Evolutionary conservation across 257 asterid genomes (phyloP).

Genomic region (Plantago major): DNA sequence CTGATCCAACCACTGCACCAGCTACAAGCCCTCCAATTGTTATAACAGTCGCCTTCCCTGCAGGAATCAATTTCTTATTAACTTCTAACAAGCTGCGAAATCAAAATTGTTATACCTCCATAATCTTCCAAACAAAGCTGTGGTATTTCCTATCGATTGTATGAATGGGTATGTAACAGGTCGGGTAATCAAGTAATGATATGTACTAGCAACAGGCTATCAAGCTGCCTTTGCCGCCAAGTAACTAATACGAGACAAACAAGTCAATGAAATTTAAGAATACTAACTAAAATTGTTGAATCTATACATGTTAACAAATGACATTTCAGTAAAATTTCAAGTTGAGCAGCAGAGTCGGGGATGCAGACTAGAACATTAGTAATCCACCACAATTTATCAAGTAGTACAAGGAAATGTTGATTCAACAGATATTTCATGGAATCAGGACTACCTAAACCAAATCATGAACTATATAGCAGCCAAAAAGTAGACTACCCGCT

Average conservation of each 20-base stretch:
- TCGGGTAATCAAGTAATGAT: not conserved
- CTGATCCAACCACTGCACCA: slow-evolving; percentile 95
- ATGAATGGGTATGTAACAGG: not conserved
- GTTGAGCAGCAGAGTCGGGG: not conserved
- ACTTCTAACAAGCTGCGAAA: not conserved
- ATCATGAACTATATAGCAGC: too few species aligned
- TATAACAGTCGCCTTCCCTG: slow-evolving; percentile 92
- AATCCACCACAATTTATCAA: not conserved
- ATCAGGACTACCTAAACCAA: too few species aligned
- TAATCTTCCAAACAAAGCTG: too few species aligned
- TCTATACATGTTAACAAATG: not conserved
- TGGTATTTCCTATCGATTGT: not conserved
- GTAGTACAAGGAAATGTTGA: not conserved
- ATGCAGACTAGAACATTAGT: not conserved
- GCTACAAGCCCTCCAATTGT: slow-evolving; percentile 96
- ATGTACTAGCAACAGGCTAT: not conserved
- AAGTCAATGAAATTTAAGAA: not conserved
- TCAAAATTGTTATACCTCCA: not conserved
- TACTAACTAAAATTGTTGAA: not conserved
- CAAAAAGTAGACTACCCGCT: too few species aligned
- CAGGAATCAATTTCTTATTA: slow-evolving; percentile 17
- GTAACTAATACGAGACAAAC: not conserved
- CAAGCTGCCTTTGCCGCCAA: not conserved
- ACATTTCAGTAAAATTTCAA: not conserved
- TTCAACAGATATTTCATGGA: not conserved